Evolutionary conservation across 1,284 basidiomycete genomes (phyloP), one percentile per base, ranked within the genome.

Genomic region (Pseudozyma sp.): DNA sequence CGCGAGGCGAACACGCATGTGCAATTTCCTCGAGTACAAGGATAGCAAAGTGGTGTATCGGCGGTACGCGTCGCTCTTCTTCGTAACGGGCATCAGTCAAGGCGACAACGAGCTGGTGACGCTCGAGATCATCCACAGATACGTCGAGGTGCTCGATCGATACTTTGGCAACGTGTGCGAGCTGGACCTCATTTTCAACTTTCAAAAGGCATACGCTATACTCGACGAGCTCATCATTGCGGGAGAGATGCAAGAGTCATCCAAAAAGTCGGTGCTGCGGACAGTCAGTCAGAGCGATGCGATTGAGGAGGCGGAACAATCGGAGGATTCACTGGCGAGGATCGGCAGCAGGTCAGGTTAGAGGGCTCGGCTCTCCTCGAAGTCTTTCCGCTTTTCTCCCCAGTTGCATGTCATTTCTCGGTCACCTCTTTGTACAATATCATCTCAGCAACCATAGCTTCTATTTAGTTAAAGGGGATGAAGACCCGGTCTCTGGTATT

Each of bases 21-120:
- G 96, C 86, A 99, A 99, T 86, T 94, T 99, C 84, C 86, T 99
- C 54, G 97, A 99, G 85, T 99, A 99, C 88, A 99, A 99, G 87
- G 81, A 84, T 40, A 73, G 71, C 49, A 84, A 83, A 87, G 94
- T 99, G 65, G 94, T 99, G 11, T 99, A 99, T 86, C 88, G 97
- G 58, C 90, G 97, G 84, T 99, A 99, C 83, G 97, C 97, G 3
- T 97, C 94, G 16, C 87, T 99, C 44, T 99, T 99, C 89, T 99
- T 99, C 87, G 93, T 99, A 45, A 92, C 91, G 75, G 95, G 96
- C 44, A 93, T 99, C 79, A 89, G 90, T 51, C 90, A 91, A 42
- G 88, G 88, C 46, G 97, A 99, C 87, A 99, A 99, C 85, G 89
- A 90, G 80, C 89, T 99, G 71, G 89, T 96, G 71, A 95, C 95